Evolutionary conservation across 768 basidiomycete genomes (phyloP), one percentile per base, ranked within the genome.

Genomic region (Tylopilus subfusipes): DNA sequence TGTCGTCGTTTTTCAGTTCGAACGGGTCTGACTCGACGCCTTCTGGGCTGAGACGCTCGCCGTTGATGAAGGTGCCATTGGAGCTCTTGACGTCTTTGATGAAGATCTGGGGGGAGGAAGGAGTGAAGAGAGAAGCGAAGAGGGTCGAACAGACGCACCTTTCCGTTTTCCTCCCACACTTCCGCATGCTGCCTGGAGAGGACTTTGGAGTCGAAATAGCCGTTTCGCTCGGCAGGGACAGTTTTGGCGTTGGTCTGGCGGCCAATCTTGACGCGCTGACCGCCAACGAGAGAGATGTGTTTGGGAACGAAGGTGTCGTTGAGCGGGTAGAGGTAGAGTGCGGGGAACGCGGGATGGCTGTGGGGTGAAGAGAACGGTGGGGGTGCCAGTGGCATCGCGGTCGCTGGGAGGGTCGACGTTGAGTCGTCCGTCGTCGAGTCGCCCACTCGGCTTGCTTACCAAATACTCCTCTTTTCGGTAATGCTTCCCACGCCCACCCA

Each of bases 231-330:
- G 12, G 82, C 85, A 18, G 96, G 96, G 29, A 91, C 84, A 0
- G 94, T 97, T 79, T 97, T 97, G 53, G 87, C 85, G 71, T 94
- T 97, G 16, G 94, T 98, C 74, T 98, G 95, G 53, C 96, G 77
- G 18, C 96, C 96, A 68, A 99, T 95, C 82, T 93, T 88, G 49
- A 87, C 83, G 67, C 83, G 88, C 69, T 84, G 83, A 53, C 76
- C 79, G 29, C 65, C 59, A 42, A 72, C 69, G 56, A 95, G 83
- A n/a, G 86, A 79, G 60, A 98, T 95, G 70, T 96, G 92, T 75
- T 98, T 98, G 54, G 93, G 92, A 36, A 86, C 78, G 73, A 97
- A 97, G 4, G 93, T 90, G 72, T 96, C 93, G 63, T 98, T 98
- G 50, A 97, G 79, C 0, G 95, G 94, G 69, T 93, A 95, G 34